Percentiles rank a stretch among this genome's conserved stretches.
These are phyloP conservation scores for Chionographis japonica DNA, from an alignment of 106 monocot species.

Conservation along the genomic window DNA sequence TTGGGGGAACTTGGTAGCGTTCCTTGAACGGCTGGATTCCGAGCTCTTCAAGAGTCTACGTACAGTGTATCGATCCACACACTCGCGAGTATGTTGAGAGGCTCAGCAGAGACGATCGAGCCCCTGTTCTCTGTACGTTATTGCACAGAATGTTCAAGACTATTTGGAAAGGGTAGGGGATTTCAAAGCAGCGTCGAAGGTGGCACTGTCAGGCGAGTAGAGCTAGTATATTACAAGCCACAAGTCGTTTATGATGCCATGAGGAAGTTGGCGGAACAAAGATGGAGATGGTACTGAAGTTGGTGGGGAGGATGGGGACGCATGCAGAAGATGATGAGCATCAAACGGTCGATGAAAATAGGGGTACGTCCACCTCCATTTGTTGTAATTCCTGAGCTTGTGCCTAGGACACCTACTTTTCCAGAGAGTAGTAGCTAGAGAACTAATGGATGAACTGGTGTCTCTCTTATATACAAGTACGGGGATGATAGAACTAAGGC, in stretches of 20 bases:
- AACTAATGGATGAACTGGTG: slow-evolving; percentile 70
- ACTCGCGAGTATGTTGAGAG: too few relatives aligned
- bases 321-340: slow-evolving; percentile 33
- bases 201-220: slow-evolving; percentile 68
- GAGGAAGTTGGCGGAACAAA: slow-evolving; percentile 65
- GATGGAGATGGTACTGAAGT: slow-evolving; percentile 18
- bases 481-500: slow-evolving; percentile 99
- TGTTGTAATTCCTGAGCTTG: slow-evolving; percentile 70
- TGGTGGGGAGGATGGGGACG: slow-evolving; percentile 25
- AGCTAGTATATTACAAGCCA: slow-evolving; percentile 91
- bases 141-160: slow-evolving; percentile 77
- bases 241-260: slow-evolving; percentile 95
- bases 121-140: slow-evolving; percentile 72
- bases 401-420: slow-evolving; percentile 74
- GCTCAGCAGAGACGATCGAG: slow-evolving; percentile 81
- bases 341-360: slow-evolving; percentile 36
- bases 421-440: slow-evolving; percentile 84
- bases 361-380: slow-evolving; percentile 56
- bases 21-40: too few relatives aligned
- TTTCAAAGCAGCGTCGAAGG: slow-evolving; percentile 72
- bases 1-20: too few relatives aligned
- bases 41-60: too few relatives aligned
- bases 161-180: slow-evolving; percentile 73
- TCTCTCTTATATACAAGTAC: slow-evolving; percentile 75
- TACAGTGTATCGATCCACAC: too few relatives aligned